Percentiles rank a stretch among this genome's conserved stretches.
phyloP scores from a whole-genome alignment of 1,139 yeast species.

The Tardiomyces blankii region DNA sequence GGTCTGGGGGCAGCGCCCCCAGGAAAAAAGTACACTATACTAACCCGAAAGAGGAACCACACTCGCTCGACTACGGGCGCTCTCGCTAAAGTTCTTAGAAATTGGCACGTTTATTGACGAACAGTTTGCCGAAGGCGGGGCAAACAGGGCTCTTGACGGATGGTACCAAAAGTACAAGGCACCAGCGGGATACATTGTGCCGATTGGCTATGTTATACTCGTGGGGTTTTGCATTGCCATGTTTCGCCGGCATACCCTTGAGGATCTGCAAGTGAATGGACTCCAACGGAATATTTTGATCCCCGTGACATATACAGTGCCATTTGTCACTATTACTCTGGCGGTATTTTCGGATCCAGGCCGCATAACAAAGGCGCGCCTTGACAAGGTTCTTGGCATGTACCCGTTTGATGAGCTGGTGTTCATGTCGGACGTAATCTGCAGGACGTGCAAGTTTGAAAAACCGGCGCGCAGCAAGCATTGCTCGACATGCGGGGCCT shows the following conservation, averaged over 20 bases:
- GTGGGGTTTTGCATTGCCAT: slow-evolving; percentile 36
- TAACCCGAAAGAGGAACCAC: too few species aligned
- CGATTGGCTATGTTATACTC: slow-evolving; percentile 36
- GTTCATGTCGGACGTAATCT: slow-evolving; percentile 36
- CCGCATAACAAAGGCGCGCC: slow-evolving; percentile 19
- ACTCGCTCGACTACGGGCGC: too few species aligned
- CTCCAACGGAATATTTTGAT: slow-evolving; percentile 11
- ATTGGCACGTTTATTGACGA: too few species aligned
- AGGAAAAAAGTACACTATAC: too few species aligned
- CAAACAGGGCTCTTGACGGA: background rate
- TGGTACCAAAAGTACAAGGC: slow-evolving; percentile 15
- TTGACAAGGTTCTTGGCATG: slow-evolving; percentile 15
- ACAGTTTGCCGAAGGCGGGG: too few species aligned
- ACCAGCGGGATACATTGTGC: slow-evolving; percentile 27
- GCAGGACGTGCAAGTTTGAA: slow-evolving; percentile 49
- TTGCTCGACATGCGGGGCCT: slow-evolving; percentile 60
- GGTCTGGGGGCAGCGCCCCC: too few species aligned
- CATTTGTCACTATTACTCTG: slow-evolving; percentile 33
- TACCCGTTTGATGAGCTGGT: slow-evolving; percentile 47
- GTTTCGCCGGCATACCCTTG: slow-evolving; percentile 35
- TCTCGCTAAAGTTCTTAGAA: too few species aligned
- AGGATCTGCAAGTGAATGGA: slow-evolving; percentile 17
- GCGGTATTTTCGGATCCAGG: slow-evolving; percentile 54
- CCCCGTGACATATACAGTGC: slow-evolving; percentile 21
- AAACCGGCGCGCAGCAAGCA: slow-evolving; percentile 90